Conservation (phyloP, 345 rosid genomes). For the Turritis glabra region DNA sequence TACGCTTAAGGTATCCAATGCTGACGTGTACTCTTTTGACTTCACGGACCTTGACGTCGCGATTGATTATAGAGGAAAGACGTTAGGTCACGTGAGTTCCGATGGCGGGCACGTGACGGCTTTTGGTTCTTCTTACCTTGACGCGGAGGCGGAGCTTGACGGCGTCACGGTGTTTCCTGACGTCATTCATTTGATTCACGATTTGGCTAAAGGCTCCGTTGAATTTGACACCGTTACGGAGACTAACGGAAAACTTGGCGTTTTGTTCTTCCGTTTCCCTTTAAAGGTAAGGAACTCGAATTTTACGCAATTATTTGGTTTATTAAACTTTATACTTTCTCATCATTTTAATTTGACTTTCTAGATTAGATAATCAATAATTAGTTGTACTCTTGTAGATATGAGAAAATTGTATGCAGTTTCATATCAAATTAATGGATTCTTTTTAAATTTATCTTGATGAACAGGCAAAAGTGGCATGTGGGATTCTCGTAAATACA, state of each 20-base stretch:
- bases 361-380: background rate
- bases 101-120: conserved; percentile 63
- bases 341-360: conserved; percentile 13
- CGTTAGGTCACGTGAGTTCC: conserved; percentile 69
- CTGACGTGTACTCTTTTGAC: conserved; percentile 71
- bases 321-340: background rate
- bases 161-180: conserved; percentile 63
- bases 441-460: background rate
- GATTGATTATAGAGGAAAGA: conserved; percentile 64
- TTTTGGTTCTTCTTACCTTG: conserved; percentile 57
- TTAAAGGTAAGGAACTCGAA: conserved; percentile 53
- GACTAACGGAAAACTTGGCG: conserved; percentile 60
- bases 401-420: background rate
- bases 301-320: conserved; percentile 26
- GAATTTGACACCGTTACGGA: conserved; percentile 62
- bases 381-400: background rate
- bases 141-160: conserved; percentile 61
- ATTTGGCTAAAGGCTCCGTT: conserved; percentile 50
- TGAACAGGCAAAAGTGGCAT: conserved; percentile 41
- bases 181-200: conserved; percentile 53
- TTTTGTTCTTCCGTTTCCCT: conserved; percentile 56
- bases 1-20: conserved; percentile 60
- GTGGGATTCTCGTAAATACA: conserved; percentile 33
- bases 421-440: background rate
- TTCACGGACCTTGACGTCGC: conserved; percentile 55